Evolutionary conservation across 495 filamentous ascomycete genomes (phyloP), one percentile per base, ranked within the genome.

Genomic region (Delitschia confertaspora): DNA sequence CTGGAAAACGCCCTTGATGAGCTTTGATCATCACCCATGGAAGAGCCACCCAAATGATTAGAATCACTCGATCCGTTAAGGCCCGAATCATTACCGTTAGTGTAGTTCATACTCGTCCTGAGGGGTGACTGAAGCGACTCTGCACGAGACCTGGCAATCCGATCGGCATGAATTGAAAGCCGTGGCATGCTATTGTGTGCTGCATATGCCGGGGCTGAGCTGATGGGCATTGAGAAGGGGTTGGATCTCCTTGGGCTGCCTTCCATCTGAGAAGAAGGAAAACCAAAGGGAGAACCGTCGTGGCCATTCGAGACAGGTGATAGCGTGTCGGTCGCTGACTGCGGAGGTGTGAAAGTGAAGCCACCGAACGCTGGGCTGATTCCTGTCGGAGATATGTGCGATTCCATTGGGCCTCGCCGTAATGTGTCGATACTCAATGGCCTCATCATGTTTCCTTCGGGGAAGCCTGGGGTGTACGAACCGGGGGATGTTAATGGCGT

Each of bases 341-440:
- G 63, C 16, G 63, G 63, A 14, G 67, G 69, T 13, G 69, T 70
- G 60, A 82, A 82, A 19, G 69, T 71, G 42, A 80, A 78, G 47
- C 65, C 65, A 1, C 74, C 73, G 61, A 82, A 76, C 0, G 72
- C 73, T 14, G 76, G 75, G 44, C 69, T 79, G 11, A 80, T 67
- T 17, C 76, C 74, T 6, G 74, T 76, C 13, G 76, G 72, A 17
- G 74, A 78, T 32, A 79, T 65, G 51, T 79, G 75, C 29, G 74
- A 67, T 33, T 67, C 69, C 2, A 78, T 69, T 7, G 67, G 66
- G 10, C 49, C 41, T 36, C 76, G 65, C 37, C 75, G 63, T 38
- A 80, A 67, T 1, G 69, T 70, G 41, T 79, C 76, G 26, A 79
- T 71, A 62, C 77, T 75, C 20, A 82, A 63, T 1, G 77, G 75